A percentile compares a stretch with the other conserved stretches of the same genome.
These are phyloP conservation scores for Sclerotiophoma versabilis DNA, from an alignment of 2,329 filamentous ascomycete species.

Conservation along the genomic window DNA sequence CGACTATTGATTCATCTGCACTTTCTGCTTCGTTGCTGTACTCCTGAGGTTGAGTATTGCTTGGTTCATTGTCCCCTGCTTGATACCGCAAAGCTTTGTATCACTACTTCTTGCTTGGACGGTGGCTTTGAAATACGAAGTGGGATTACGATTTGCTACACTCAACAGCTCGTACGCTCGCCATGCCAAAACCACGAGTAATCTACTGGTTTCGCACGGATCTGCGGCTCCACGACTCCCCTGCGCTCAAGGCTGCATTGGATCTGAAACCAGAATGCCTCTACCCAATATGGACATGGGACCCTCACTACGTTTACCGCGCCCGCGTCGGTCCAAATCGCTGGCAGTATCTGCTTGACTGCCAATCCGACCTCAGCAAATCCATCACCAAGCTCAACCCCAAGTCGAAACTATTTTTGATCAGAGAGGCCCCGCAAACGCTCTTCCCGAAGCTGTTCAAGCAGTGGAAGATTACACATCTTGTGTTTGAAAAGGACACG, in stretches of 20 bases:
- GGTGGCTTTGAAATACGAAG: neutral
- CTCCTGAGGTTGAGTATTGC: too few relatives aligned
- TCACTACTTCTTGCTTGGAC: too few relatives aligned
- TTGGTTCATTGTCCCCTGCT: too few relatives aligned
- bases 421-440: conserved; percentile 75
- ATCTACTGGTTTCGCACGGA: conserved; percentile 84
- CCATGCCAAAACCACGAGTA: conserved; percentile 60
- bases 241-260: conserved; percentile 74
- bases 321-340: conserved; percentile 74
- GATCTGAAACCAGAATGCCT: conserved; percentile 72
- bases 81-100: neutral
- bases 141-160: neutral
- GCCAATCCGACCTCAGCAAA: conserved; percentile 72
- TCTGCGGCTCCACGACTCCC: conserved; percentile 78
- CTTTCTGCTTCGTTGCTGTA: too few relatives aligned
- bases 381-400: conserved; percentile 73
- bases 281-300: conserved; percentile 82
- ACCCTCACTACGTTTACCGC: conserved; percentile 79
- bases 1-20: neutral
- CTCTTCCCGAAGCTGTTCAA: conserved; percentile 76
- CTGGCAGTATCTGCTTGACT: conserved; percentile 77
- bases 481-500: conserved; percentile 81
- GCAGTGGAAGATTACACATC: conserved; percentile 75
- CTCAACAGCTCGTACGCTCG: neutral
- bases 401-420: conserved; percentile 73